Evolutionary conservation across 306 rosid species (phyloP).

Genomic region (Vicia sativa): DNA sequence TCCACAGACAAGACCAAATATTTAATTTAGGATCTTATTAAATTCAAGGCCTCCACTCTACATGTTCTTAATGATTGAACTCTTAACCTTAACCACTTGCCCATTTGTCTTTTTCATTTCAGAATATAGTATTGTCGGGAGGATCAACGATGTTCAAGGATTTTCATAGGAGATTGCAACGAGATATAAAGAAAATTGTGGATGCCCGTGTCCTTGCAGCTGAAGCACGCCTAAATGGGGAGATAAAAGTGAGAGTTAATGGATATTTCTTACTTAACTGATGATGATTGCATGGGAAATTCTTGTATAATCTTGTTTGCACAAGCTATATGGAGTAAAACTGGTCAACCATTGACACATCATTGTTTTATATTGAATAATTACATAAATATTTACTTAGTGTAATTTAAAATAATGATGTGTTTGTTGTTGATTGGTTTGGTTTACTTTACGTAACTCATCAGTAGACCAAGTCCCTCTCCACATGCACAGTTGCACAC

Average conservation of each 20-base stretch:
- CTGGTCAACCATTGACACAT: slow-evolving; percentile 7
- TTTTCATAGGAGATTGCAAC: slow-evolving; percentile 95
- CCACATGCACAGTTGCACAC: not conserved
- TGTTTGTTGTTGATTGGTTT: slow-evolving; percentile 16
- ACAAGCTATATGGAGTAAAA: slow-evolving; percentile 18
- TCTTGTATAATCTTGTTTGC: slow-evolving; percentile 15
- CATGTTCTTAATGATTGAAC: slow-evolving; percentile 6
- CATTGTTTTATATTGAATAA: slow-evolving; percentile 4
- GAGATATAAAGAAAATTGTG: slow-evolving; percentile 91
- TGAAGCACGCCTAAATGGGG: slow-evolving; percentile 80
- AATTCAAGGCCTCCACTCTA: slow-evolving; percentile 15
- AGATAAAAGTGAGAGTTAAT: slow-evolving; percentile 61
- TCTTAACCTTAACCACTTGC: slow-evolving; percentile 2
- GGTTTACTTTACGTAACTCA: not conserved
- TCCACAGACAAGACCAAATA: slow-evolving; percentile 1
- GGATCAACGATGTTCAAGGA: slow-evolving; percentile 99
- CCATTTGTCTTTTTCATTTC: slow-evolving; percentile 38
- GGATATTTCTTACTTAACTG: not conserved
- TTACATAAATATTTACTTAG: not conserved
- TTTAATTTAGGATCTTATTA: slow-evolving; percentile 13
- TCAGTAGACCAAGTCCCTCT: not conserved
- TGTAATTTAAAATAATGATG: slow-evolving; percentile 9
- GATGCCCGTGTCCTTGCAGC: slow-evolving; percentile 89
- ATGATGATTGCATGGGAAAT: slow-evolving; percentile 12
- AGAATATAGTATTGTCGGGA: slow-evolving; percentile 96